Evolutionary conservation across 768 basidiomycete species (phyloP), one percentile per base, ranked within the genome.

Genomic region (Termitomyces titanicus): DNA sequence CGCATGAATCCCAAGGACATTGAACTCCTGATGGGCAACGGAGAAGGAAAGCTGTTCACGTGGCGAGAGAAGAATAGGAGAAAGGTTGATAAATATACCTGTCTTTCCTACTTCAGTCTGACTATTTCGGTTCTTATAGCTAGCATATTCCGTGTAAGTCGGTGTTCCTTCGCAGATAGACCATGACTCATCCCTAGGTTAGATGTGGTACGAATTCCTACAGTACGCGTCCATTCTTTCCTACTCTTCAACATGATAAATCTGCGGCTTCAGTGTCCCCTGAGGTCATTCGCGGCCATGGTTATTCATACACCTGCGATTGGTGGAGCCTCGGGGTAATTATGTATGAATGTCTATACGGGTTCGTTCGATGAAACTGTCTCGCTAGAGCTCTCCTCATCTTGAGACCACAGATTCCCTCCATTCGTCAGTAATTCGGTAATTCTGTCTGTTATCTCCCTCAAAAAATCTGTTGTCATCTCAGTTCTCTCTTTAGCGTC

Each of bases 301-400:
- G 94, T 24, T 98, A 98, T 71, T 85, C 88, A 37, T 95, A 91
- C 72, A 90, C 88, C 34, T 96, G 94, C 68, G 96, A 98, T 67
- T 98, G 94, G 94, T 99, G 96, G 96, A 93, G 90, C 72, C 81
- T 98, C 44, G 95, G 94, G 12, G 89, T 97, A 52, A 98, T 99
- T 68, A 91, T 94, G 86, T 98, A 88, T 65, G 94, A 98, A 70
- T 94, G 92, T 68, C 76, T 97, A 69, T 95, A 94, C 64, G 92
- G 90, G 89, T 92, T 68, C 60, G 85, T 77, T 56, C 45, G 34
- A 44, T 47, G 44, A 51, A 44, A 39, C 44, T 52, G 25, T 51
- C 47, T 60, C 52, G 55, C 25, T 29, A 50, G 20, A 54, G 56
- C 44, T 51, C 29, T 53, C 47, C 46, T 54, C 47, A 56, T 49